phyloP scores from a whole-genome alignment of 179 eudicot genomes.

The Monotropa hypopitys region DNA sequence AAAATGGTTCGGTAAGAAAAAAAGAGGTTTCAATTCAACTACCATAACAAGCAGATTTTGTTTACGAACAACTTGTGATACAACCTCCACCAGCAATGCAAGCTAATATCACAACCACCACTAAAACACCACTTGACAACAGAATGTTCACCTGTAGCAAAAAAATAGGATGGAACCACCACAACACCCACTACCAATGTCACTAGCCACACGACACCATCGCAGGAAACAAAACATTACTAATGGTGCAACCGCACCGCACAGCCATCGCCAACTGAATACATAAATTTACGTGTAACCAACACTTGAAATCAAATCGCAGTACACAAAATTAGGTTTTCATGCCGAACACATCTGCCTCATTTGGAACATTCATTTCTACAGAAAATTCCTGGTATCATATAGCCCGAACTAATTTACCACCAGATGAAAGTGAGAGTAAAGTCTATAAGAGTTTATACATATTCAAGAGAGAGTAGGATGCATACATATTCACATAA shows the following conservation, averaged over 20 bases:
- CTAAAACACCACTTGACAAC: not conserved
- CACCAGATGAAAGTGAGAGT: not conserved
- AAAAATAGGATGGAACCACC: not conserved
- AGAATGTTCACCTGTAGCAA: not conserved
- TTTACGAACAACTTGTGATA: not conserved
- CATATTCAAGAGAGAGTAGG: not conserved
- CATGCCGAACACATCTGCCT: not conserved
- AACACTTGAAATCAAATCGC: not conserved
- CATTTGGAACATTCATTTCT: not conserved
- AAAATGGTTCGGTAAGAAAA: not conserved
- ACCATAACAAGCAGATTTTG: not conserved
- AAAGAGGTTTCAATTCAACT: not conserved
- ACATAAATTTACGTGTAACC: not conserved
- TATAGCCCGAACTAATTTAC: not conserved
- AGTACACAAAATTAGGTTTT: not conserved
- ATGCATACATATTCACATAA: conserved; percentile 61
- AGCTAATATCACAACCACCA: not conserved
- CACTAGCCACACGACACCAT: not conserved
- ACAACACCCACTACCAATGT: not conserved
- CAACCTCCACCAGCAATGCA: not conserved
- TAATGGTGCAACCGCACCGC: not conserved
- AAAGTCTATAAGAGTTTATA: not conserved
- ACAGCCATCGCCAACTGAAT: not conserved
- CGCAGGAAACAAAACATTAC: not conserved
- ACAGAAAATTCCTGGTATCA: not conserved